Evolutionary conservation across 2,329 filamentous ascomycete genomes (phyloP).

Genomic region (Thelonectria discophora): DNA sequence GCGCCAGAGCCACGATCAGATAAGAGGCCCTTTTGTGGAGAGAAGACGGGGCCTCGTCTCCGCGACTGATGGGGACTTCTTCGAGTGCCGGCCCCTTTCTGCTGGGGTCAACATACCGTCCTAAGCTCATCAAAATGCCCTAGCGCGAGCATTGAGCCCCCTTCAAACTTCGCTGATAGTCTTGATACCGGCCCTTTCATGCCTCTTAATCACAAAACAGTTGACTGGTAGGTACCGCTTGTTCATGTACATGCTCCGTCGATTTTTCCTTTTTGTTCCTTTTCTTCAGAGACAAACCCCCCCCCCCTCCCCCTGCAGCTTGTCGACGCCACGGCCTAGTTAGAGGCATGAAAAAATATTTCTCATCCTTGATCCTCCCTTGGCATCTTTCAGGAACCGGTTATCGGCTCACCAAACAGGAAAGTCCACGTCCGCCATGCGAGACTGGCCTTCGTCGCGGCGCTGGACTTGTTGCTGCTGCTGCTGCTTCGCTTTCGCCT

Average conservation of each 20-base stretch:
- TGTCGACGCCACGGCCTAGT: slow-evolving; percentile 10
- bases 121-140: slow-evolving; percentile 21
- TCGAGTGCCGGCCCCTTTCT: slow-evolving; percentile 28
- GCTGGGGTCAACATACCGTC: slow-evolving; percentile 13
- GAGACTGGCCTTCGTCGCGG: slow-evolving; percentile 34
- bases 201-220: not conserved
- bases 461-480: slow-evolving; percentile 32
- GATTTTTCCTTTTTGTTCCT: not conserved
- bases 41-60: slow-evolving; percentile 22
- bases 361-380: slow-evolving; percentile 16
- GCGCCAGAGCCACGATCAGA: slow-evolving; percentile 38
- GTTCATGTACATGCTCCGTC: slow-evolving; percentile 2
- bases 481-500: slow-evolving; percentile 28
- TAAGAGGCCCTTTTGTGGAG: slow-evolving; percentile 38
- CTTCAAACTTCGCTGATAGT: too few relatives aligned
- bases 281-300: not conserved
- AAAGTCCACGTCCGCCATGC: slow-evolving; percentile 39
- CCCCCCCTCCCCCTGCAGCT: not conserved
- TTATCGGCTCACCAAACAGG: slow-evolving; percentile 35
- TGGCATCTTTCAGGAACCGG: slow-evolving; percentile 4
- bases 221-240: slow-evolving; percentile 10
- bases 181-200: not conserved
- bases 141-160: slow-evolving; percentile 26
- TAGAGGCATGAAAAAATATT: slow-evolving; percentile 13
- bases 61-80: slow-evolving; percentile 2